Evolutionary conservation across 2,329 filamentous ascomycete genomes (phyloP).

Genomic region (Furcasterigmium sp.): DNA sequence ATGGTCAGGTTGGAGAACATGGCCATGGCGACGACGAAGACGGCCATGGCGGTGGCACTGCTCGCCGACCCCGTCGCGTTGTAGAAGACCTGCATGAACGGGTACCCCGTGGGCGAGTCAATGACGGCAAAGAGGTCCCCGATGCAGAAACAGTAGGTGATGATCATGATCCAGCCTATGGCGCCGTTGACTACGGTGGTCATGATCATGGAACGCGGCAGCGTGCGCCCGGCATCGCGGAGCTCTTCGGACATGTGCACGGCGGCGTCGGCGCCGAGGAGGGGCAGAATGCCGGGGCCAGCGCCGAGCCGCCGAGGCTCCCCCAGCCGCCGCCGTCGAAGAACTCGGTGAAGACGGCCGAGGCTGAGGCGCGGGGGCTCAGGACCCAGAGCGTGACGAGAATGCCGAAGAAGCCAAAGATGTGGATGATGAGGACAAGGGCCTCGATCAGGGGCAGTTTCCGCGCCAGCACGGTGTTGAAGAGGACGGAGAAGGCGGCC

Average conservation of each 20-base stretch:
- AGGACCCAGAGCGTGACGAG: conserved; percentile 22
- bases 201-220: conserved; percentile 26
- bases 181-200: conserved; percentile 35
- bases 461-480: conserved; percentile 36
- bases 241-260: conserved; percentile 27
- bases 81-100: conserved; percentile 34
- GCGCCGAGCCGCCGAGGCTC: conserved; percentile 23
- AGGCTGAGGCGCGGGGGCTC: conserved; percentile 20
- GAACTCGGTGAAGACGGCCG: conserved; percentile 25
- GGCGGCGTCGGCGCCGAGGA: too few species aligned
- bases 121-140: conserved; percentile 31
- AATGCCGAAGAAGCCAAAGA: conserved; percentile 19
- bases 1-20: conserved; percentile 23
- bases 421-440: conserved; percentile 19
- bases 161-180: conserved; percentile 34
- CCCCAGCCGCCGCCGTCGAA: conserved; percentile 25
- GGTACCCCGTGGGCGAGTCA: conserved; percentile 32
- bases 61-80: conserved; percentile 19
- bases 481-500: conserved; percentile 24
- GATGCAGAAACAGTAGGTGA: conserved; percentile 37
- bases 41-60: conserved; percentile 21
- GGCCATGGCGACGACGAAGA: conserved; percentile 20
- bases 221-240: conserved; percentile 23
- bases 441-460: conserved; percentile 30
- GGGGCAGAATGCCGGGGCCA: too few species aligned